Evolutionary conservation across 495 filamentous ascomycete genomes (phyloP), one percentile per base, ranked within the genome.

Genomic region (Neurospora africana): DNA sequence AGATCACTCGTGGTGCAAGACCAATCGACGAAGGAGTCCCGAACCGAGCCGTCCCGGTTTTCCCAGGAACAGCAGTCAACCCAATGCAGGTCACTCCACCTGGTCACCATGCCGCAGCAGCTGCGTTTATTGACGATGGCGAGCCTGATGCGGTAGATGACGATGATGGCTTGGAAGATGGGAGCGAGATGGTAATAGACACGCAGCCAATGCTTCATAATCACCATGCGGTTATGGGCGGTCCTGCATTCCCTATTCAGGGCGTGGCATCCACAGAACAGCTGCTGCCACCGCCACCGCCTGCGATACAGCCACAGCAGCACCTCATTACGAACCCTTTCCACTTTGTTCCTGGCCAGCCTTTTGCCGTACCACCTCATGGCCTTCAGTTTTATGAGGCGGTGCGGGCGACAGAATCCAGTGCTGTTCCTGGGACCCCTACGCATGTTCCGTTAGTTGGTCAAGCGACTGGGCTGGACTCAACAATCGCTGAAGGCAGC

Each of bases 131-230:
- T 21, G 82, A 83, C 21, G 77, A 78, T 21, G 69, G 36, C 1
- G 82, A 84, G 35, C 71, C 71, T 4, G 81, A 83, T 72, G 80
- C 74, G 9, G 75, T 80, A 19, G 83, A 83, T 23, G 83, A 84
- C 33, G 81, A 82, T 37, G 81, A 84, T 58, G 81, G 74, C 5
- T 72, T 83, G 69, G 83, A 82, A 53, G 82, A 84, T 70, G 82
- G 81, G 33, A 80, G 76, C 68, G 82, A 84, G 47, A 80, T 83
- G 75, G 78, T 81, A 30, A 77, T 83, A 13, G 82, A 83, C 61
- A 71, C 75, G n/a, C 77, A 77, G 40, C 76, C 77, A 38, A 33
- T 78, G 21, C 73, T 75, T 6, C 53, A 61, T 27, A 41, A 65
- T 40, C 68, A 69, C 9, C 38, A 36, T 35, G 23, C 23, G 11